Base-by-base conservation (phyloP, 345 rosid species). In the Citrus hindsii region DNA sequence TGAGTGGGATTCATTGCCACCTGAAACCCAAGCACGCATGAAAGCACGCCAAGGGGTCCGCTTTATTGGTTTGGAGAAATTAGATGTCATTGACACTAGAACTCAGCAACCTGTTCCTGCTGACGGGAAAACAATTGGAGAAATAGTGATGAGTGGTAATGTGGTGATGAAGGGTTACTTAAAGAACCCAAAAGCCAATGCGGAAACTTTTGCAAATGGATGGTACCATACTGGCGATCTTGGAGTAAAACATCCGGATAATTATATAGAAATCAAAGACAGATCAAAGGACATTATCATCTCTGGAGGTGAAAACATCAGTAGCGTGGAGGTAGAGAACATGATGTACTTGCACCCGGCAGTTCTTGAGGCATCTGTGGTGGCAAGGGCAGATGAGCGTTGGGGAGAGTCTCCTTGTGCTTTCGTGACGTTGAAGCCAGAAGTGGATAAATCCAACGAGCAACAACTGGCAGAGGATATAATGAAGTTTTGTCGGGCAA, bases 331-430 rank as follows among this genome's bases (percentile, higher is more conserved):
- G 86, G 83, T 92, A 0, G 97, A 93, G 83, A 93, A 93, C 74
- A 66, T 73, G 2, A 60, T 95, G 0, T 95, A 93, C 84, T 71
- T 84, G 3, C 98, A 93, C 77, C 96, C 95, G 0, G 94, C 92
- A 1, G 84, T 93, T 58, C 84, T 87, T 38, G 98, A 95, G 87
- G 97, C 84, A 24, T 91, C 97, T 0, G 97, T 92, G 58, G 98
- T 93, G 69, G 97, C 97, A 8, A 87, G 95, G 82, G 88, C 89
- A 2, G 94, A 93, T 12, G 93, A 89, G 76, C 87, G 86, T 18
- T 92, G 98, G 98, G 97, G 94, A 16, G 98, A 95, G 78, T 84
- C 97, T 9, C 95, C 98, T 4, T 92, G 95, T 67, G 96, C 97
- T 22, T 95, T 92, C 42, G 87, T 95, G 77, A 92, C 97, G 0